Evolutionary conservation across 352 stramenopile species (phyloP), one percentile per base, ranked within the genome.

Genomic region (Phytopythium cucurbitacearum): DNA sequence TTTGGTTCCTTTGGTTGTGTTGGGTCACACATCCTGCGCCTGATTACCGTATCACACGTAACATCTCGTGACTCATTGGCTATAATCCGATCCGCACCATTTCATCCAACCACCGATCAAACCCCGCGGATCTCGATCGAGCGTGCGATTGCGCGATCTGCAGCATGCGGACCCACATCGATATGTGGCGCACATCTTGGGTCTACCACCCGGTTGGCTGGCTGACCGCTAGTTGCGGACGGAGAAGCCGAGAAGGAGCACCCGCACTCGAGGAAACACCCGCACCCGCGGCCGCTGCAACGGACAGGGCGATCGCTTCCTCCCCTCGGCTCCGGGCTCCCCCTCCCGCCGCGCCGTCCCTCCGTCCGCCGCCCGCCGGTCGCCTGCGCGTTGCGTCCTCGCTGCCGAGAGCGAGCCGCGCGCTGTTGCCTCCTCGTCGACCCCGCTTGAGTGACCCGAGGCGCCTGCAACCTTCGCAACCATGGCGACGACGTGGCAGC

Each of bases 401-500:
- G 21, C 21, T 28, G 21, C 21, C 21, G 21, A 28, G 21, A 28
- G 21, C 21, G 21, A 28, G 21, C 21, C 21, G 21, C 21, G 21
- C 40, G 21, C 21, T 28, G 21, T 28, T 28, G 21, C 21, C 21
- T 28, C 21, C 21, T 28, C 21, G 21, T 28, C 21, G 21, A 28
- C 21, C 21, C 21, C 21, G 21, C 21, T 28, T 28, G 21, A 28
- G 21, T 28, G 21, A 28, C 21, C 21, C 21, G 21, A 28, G 21
- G 21, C 21, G 21, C 21, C 21, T 28, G 21, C 21, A 28, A 28
- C 21, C 21, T 28, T 28, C 7, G 35, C 3, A 7, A 51, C 10
- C 8, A 78, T 74, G 65, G 69, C 53, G 51, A 54, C 66, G 62
- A 73, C 66, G 64, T 95, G 85, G 85, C 76, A 90, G 64, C 85